Evolutionary conservation across 176 grass and related monocot genomes (phyloP), one percentile per base, ranked within the genome.

Genomic region (Panicum miliaceum): DNA sequence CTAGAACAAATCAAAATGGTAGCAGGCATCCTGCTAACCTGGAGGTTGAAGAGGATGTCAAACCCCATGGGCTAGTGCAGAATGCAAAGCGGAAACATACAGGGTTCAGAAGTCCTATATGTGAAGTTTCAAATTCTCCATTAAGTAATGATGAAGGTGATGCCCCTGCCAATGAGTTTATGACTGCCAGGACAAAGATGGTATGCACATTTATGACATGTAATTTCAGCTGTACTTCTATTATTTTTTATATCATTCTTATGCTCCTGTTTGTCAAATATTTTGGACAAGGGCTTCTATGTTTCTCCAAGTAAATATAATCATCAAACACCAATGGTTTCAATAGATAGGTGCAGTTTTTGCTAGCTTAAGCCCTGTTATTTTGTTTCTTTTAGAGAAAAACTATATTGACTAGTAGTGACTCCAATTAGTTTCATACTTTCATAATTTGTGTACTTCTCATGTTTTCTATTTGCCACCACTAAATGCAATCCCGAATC

Each of bases 51-150:
- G 83, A 82, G 18, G 74, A 83, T 88, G 84, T 91, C 57, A 93
- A 87, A 86, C 76, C 85, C 46, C 22, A 43, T 79, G 91, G 75
- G 50, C 51, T 64, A 37, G 35, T 71, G 57, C 82, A 82, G 22
- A 94, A 84, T 84, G 53, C 86, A 79, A 98, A 95, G 81, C 68
- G 92, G 43, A 88, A 92, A 63, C 82, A 93, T 52, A 76, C 66
- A 32, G 95, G 92, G 20, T 98, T 98, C 84, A 94, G 84, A 88
- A 98, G 92, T 84, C 92, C 95, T 80, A 91, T 98, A 54, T 98
- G 86, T 81, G 90, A 98, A 78, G 70, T 19, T 79, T 73, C 67
- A 68, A 91, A 94, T 76, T 93, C 92, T 90, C 90, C 91, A 86
- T 88, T 81, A 76, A 91, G 84, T 81, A 93, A 93, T 84, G 89